Conservation (phyloP, 1,284 basidiomycete species). For the Wolfiporia cocos region DNA sequence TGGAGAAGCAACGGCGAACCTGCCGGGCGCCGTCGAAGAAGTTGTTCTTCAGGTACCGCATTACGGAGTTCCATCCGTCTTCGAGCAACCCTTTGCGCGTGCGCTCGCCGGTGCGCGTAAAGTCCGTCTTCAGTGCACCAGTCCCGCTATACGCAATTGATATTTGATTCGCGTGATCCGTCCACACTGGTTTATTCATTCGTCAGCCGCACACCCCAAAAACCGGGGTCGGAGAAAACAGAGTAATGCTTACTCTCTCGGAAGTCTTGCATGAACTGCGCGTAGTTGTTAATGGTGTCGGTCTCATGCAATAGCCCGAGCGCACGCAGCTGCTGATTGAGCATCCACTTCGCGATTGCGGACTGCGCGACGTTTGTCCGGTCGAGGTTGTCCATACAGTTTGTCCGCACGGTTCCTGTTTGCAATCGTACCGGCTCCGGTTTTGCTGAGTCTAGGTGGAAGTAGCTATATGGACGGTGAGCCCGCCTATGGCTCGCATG, state of each 20-base stretch:
- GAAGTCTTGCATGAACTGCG: conserved; percentile 77
- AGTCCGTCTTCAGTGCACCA: conserved; percentile 96
- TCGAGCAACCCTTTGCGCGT: conserved; percentile 76
- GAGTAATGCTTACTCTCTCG: conserved; percentile 66
- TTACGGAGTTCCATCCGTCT: conserved; percentile 84
- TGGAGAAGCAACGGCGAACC: conserved; percentile 34
- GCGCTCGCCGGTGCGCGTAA: conserved; percentile 89
- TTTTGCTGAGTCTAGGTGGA: conserved; percentile 51
- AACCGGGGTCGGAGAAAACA: not conserved
- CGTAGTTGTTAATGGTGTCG: conserved; percentile 74
- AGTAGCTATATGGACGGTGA: conserved; percentile 49
- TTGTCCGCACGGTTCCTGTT: conserved; percentile 70
- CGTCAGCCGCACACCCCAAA: not conserved
- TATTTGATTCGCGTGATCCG: conserved; percentile 93
- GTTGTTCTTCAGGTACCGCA: conserved; percentile 95
- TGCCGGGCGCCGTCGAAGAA: conserved; percentile 94
- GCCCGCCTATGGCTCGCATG: not conserved
- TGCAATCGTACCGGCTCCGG: conserved; percentile 50
- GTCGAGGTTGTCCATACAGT: conserved; percentile 96
- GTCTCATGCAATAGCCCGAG: conserved; percentile 66
- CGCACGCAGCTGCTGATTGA: conserved; percentile 75
- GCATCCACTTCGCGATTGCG: conserved; percentile 78
- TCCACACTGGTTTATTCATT: conserved; percentile 80
- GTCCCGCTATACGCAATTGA: conserved; percentile 93
- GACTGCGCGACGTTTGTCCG: conserved; percentile 97